A percentile compares a stretch with the other conserved stretches of the same genome.
Evolutionary conservation across 2,329 filamentous ascomycete genomes (phyloP).

Genomic region (Penicillium sp.): DNA sequence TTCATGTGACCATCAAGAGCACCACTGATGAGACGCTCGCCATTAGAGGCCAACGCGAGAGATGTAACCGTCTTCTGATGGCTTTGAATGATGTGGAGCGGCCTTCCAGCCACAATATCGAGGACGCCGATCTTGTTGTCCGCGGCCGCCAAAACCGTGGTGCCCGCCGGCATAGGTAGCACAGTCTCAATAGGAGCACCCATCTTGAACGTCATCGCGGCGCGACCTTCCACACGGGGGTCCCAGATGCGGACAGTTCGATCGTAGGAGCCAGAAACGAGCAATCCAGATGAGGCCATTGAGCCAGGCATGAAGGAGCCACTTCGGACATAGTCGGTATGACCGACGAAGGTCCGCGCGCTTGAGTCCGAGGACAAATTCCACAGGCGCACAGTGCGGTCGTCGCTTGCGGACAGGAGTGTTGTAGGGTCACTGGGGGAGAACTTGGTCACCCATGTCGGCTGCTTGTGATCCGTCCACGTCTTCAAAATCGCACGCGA

Average conservation of each 20-base stretch:
- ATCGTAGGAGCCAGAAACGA: slow-evolving; percentile 92
- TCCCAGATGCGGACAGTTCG: slow-evolving; percentile 93
- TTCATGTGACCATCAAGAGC: slow-evolving; percentile 95
- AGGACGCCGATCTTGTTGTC: slow-evolving; percentile 85
- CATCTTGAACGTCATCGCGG: slow-evolving; percentile 93
- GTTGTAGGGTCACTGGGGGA: slow-evolving; percentile 82
- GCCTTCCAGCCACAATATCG: slow-evolving; percentile 85
- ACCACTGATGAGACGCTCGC: slow-evolving; percentile 75
- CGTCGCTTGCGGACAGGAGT: slow-evolving; percentile 84
- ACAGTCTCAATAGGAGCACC: slow-evolving; percentile 81
- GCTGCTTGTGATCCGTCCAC: slow-evolving; percentile 90
- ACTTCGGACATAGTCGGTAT: slow-evolving; percentile 85
- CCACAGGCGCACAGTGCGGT: slow-evolving; percentile 89
- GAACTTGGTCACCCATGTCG: slow-evolving; percentile 87
- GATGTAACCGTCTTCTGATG: slow-evolving; percentile 97
- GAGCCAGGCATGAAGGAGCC: slow-evolving; percentile 74
- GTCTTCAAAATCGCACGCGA: slow-evolving; percentile 90
- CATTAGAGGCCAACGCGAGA: slow-evolving; percentile 72
- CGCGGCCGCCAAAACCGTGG: slow-evolving; percentile 75
- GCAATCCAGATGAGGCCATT: slow-evolving; percentile 58
- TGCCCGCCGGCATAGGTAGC: slow-evolving; percentile 79
- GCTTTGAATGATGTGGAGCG: slow-evolving; percentile 78
- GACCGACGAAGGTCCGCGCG: slow-evolving; percentile 72
- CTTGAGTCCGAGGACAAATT: slow-evolving; percentile 77
- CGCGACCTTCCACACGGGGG: slow-evolving; percentile 61